These are phyloP conservation scores for Baudoinia panamericana DNA, from an alignment of 495 filamentous ascomycete species.

Conservation along the genomic window DNA sequence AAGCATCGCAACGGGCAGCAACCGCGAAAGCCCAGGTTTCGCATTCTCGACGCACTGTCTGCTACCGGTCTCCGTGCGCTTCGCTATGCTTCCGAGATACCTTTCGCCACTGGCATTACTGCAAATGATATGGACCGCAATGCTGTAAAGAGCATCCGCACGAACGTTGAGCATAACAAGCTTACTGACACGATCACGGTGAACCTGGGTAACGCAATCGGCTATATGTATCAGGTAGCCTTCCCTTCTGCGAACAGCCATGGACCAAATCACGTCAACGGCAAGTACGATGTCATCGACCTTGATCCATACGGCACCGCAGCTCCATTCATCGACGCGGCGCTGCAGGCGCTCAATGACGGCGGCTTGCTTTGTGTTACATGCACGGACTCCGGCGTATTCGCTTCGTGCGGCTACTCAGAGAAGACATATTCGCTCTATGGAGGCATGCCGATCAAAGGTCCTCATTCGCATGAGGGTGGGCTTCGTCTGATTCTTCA, in stretches of 20 bases:
- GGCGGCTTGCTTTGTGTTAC: conserved; percentile 89
- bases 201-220: conserved; percentile 65
- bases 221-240: conserved; percentile 68
- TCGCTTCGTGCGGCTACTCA: conserved; percentile 80
- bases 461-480: conserved; percentile 71
- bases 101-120: conserved; percentile 64
- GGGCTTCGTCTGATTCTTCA: conserved; percentile 78
- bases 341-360: conserved; percentile 68
- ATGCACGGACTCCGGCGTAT: conserved; percentile 89
- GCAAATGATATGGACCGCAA: conserved; percentile 75
- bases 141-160: conserved; percentile 66
- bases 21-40: conserved; percentile 37
- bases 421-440: conserved; percentile 90
- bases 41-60: conserved; percentile 86
- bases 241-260: conserved; percentile 11
- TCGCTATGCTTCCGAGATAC: conserved; percentile 83
- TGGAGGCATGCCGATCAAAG: conserved; percentile 75
- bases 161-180: conserved; percentile 72
- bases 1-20: no score
- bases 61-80: conserved; percentile 87
- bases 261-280: conserved; percentile 14
- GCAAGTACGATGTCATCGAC: conserved; percentile 82
- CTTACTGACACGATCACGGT: conserved; percentile 55
- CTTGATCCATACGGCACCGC: conserved; percentile 93
- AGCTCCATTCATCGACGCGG: conserved; percentile 78